These are phyloP conservation scores for Lasiosphaeria ovina DNA, from an alignment of 495 filamentous ascomycete species.

Conservation along the genomic window DNA sequence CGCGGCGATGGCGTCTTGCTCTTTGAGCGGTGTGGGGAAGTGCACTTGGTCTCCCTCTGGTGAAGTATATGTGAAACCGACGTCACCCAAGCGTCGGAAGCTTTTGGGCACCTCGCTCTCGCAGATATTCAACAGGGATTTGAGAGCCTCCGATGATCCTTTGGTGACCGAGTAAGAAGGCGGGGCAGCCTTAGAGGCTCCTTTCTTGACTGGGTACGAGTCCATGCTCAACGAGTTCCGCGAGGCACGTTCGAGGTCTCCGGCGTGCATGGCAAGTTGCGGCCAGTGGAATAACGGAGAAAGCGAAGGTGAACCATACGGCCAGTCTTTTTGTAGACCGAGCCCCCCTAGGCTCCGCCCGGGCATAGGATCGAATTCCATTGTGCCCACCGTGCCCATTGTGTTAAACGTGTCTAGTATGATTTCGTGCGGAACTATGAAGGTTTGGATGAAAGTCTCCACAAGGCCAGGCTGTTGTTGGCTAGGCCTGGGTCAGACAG, in stretches of 20 bases:
- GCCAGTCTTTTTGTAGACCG: background rate
- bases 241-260: background rate
- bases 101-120: slow-evolving; percentile 29
- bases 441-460: no score
- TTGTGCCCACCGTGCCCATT: background rate
- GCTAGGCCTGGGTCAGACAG: no score
- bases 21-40: slow-evolving; percentile 67
- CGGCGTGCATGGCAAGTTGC: slow-evolving; percentile 1
- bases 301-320: background rate
- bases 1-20: slow-evolving; percentile 65
- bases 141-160: slow-evolving; percentile 31
- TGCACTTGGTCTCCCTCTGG: slow-evolving; percentile 32
- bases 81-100: slow-evolving; percentile 25
- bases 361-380: background rate
- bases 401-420: no score
- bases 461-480: no score
- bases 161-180: slow-evolving; percentile 25
- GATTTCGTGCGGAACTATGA: no score
- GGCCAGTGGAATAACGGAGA: slow-evolving; percentile 5
- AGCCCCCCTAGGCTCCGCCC: background rate
- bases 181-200: no score
- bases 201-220: no score
- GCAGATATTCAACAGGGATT: slow-evolving; percentile 23
- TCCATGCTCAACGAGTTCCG: background rate
- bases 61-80: slow-evolving; percentile 32